These are phyloP conservation scores for Gossypioides kirkii DNA, from an alignment of 345 rosid genomes.

Conservation along the genomic window DNA sequence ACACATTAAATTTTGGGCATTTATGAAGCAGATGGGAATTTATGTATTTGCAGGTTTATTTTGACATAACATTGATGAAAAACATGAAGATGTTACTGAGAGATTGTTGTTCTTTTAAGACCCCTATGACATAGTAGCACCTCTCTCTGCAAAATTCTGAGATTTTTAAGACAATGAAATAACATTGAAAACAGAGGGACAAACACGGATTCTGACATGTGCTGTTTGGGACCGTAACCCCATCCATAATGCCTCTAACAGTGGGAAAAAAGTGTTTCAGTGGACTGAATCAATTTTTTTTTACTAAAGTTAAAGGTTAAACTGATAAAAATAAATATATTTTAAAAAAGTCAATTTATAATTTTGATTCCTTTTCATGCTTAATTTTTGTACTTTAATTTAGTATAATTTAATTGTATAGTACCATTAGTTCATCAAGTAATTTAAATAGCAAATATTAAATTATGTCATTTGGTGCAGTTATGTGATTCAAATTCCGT, in stretches of 20 bases:
- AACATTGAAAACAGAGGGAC: not conserved
- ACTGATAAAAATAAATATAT: no score
- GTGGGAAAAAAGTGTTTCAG: constrained; percentile 19
- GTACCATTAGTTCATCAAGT: no score
- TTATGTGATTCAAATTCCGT: no score
- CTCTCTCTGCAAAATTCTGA: not conserved
- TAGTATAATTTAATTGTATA: no score
- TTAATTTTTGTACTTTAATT: no score
- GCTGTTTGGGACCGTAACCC: not conserved
- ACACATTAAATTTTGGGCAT: not conserved
- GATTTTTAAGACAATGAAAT: not conserved
- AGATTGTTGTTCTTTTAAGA: not conserved
- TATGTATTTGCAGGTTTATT: not conserved
- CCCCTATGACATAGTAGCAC: not conserved
- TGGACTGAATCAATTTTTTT: constrained; percentile 6
- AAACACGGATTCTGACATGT: not conserved
- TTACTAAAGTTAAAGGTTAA: constrained; percentile 24
- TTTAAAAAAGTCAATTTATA: no score
- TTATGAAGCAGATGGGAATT: not conserved
- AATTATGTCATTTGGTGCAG: no score
- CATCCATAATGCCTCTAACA: not conserved
- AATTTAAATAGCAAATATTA: no score
- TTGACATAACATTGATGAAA: not conserved
- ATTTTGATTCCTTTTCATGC: no score
- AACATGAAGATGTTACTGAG: no score